A percentile compares a stretch with the other conserved stretches of the same genome.
Evolutionary conservation across 805 yeast species (phyloP).

Genomic region (Metschnikowia similis): DNA sequence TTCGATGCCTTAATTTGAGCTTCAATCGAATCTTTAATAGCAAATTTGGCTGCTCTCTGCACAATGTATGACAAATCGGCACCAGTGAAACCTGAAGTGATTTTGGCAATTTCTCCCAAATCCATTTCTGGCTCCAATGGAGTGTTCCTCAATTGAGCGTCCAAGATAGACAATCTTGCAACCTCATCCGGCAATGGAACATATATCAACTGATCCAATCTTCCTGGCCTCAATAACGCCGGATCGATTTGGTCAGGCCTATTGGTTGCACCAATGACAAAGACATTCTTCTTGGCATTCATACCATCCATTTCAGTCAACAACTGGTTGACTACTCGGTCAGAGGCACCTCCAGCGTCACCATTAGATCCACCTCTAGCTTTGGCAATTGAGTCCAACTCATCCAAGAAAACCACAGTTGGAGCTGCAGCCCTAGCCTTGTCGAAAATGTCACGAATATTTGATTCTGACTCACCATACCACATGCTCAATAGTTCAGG

Average conservation of each 20-base stretch:
- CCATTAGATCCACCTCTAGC: conserved; percentile 74
- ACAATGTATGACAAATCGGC: conserved; percentile 97
- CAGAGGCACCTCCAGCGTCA: conserved; percentile 96
- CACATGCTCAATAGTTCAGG: conserved; percentile 97
- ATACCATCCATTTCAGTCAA: conserved; percentile 99
- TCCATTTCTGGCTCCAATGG: conserved; percentile 98
- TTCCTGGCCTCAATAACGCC: conserved; percentile 97
- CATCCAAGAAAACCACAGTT: conserved; percentile 97
- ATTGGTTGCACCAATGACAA: conserved; percentile 98
- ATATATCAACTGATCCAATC: conserved; percentile 96
- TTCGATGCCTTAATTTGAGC: conserved; percentile 46
- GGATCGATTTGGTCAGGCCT: conserved; percentile 99
- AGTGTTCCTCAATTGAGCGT: conserved; percentile 96
- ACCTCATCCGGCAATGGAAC: conserved; percentile 97
- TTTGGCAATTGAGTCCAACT: conserved; percentile 95
- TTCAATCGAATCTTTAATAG: conserved; percentile 95
- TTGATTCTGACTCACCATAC: conserved; percentile 98
- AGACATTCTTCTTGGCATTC: conserved; percentile 98
- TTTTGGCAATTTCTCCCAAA: conserved; percentile 80
- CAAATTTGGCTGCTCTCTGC: conserved; percentile 98
- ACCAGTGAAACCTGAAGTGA: conserved; percentile 98
- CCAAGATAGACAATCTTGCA: conserved; percentile 88
- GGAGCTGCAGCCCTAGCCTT: conserved; percentile 99
- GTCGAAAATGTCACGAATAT: conserved; percentile 95
- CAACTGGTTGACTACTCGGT: conserved; percentile 92